Conservation (phyloP, 805 yeast genomes). For the Wickerhamomyces silvicola region DNA sequence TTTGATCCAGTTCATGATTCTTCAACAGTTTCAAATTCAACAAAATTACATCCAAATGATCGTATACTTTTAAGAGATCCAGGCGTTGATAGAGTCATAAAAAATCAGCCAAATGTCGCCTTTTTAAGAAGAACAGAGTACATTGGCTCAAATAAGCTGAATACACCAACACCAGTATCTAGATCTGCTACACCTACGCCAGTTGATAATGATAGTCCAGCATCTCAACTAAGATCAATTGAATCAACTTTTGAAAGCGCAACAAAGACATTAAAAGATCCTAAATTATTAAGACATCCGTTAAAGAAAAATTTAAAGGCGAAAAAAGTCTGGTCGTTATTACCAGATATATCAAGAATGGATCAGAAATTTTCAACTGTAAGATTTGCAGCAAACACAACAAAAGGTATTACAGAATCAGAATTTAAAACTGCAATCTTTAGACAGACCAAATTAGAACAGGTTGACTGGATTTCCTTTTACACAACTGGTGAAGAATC, state of each 20-base stretch:
- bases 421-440: slow-evolving; percentile 52
- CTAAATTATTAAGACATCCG: slow-evolving; percentile 63
- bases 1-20: slow-evolving; percentile 39
- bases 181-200: slow-evolving; percentile 11
- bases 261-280: slow-evolving; percentile 36
- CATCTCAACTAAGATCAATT: slow-evolving; percentile 57
- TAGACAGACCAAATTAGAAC: slow-evolving; percentile 62
- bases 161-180: slow-evolving; percentile 9
- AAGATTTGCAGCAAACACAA: slow-evolving; percentile 47
- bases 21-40: slow-evolving; percentile 15
- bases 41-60: slow-evolving; percentile 71
- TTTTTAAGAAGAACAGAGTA: slow-evolving; percentile 94
- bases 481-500: slow-evolving; percentile 45
- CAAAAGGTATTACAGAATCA: slow-evolving; percentile 16
- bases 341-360: slow-evolving; percentile 89
- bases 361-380: slow-evolving; percentile 68
- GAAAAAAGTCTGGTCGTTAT: slow-evolving; percentile 67
- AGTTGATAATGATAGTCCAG: slow-evolving; percentile 41
- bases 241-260: slow-evolving; percentile 73
- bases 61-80: slow-evolving; percentile 76
- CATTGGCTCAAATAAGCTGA: slow-evolving; percentile 29
- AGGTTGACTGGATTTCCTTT: slow-evolving; percentile 73
- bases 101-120: slow-evolving; percentile 43
- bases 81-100: slow-evolving; percentile 32
- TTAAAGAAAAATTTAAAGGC: slow-evolving; percentile 66